Evolutionary conservation across 1,139 yeast genomes (phyloP).

Genomic region (Yamadazyma pseudoaaseri): DNA sequence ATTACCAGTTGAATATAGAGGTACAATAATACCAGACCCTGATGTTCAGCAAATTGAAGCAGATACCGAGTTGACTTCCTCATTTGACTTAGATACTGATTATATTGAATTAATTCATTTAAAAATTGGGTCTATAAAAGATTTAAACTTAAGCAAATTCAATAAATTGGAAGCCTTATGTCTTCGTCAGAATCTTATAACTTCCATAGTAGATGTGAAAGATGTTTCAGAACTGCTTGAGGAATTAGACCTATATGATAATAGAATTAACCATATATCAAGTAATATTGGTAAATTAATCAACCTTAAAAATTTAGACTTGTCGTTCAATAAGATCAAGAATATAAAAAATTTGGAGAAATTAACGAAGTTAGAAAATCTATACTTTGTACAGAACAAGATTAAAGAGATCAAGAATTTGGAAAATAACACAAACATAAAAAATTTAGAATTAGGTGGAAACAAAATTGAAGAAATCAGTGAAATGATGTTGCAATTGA

Average conservation of each 20-base stretch:
- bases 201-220: conserved; percentile 69
- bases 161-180: conserved; percentile 58
- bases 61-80: conserved; percentile 60
- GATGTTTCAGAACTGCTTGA: conserved; percentile 55
- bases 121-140: conserved; percentile 68
- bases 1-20: conserved; percentile 41
- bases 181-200: conserved; percentile 80
- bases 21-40: conserved; percentile 57
- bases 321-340: conserved; percentile 88
- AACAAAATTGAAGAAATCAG: conserved; percentile 69
- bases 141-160: conserved; percentile 61
- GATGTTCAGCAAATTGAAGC: conserved; percentile 46
- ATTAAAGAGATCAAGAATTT: conserved; percentile 72
- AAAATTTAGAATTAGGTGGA: conserved; percentile 88
- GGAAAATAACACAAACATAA: conserved; percentile 55
- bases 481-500: conserved; percentile 53
- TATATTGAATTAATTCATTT: conserved; percentile 77
- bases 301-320: conserved; percentile 64
- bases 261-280: conserved; percentile 84
- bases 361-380: conserved; percentile 58
- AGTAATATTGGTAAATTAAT: conserved; percentile 59
- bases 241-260: conserved; percentile 89
- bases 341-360: conserved; percentile 78
- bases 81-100: conserved; percentile 59
- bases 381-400: conserved; percentile 88